Evolutionary conservation across 257 asterid species (phyloP), one percentile per base, ranked within the genome.

Genomic region (Handroanthus guayacan): DNA sequence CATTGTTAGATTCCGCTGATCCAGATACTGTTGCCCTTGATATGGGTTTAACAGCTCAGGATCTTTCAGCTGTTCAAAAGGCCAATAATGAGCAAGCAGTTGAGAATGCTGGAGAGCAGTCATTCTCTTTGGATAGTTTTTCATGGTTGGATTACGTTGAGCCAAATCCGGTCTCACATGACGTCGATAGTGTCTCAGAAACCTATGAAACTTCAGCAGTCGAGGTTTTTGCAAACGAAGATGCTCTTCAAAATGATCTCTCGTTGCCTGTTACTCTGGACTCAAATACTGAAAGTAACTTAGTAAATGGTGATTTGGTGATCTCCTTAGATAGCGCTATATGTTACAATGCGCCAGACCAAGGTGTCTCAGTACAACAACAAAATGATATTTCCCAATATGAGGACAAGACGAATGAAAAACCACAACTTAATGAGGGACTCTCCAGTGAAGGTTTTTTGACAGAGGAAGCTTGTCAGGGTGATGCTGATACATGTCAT

Each of bases 81-180:
- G 69, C 81, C 47, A 44, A 69, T 69, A 65, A 76, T 75, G 61
- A 78, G 54, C 79, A 73, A 71, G 84, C 67, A 57, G 75, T 25
- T 74, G 81, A 78, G 58, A 64, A 76, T 69, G 74, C 43, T 78
- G 78, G 55, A 62, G 82, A 78, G 64, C 79, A 67, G 74, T 63
- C 78, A 20, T 54, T 14, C 68, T 39, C 78, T 34, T 62, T 72
- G 10, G 90, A 86, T 50, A 56, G 74, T 80, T 83, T 71, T 31
- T 62, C 91, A 79, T 89, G 93, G 94, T 73, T 89, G 70, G 96
- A 90, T 79, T 89, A 72, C 78, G 87, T 90, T 50, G 86, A 83
- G 38, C 78, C 85, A 4, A 62, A 43, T 78, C 66, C 79, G 9
- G 78, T 67, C 45, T 78, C 89, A 43, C 62, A 78, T 72, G 81